Evolutionary conservation across 2,329 filamentous ascomycete species (phyloP).

Genomic region (Rhinocladiella similis): DNA sequence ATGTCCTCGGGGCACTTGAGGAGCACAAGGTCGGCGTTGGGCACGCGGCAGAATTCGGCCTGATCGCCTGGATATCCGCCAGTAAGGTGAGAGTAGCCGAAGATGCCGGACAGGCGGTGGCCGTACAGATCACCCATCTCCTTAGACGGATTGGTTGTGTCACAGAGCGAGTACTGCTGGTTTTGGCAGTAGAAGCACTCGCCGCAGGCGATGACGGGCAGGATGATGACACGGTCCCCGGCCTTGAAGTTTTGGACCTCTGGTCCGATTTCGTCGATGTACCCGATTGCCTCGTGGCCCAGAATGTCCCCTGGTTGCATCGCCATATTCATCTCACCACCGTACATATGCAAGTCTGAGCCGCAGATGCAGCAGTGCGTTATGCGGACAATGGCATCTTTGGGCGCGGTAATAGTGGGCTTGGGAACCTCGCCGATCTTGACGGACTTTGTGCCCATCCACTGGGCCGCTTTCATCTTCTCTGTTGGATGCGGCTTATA

Average conservation of each 20-base stretch:
- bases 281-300: conserved; percentile 19
- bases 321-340: conserved; percentile 51
- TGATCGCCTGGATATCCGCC: conserved; percentile 85
- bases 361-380: conserved; percentile 33
- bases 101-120: conserved; percentile 69
- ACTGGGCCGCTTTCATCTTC: conserved; percentile 55
- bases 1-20: conserved; percentile 74
- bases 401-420: conserved; percentile 46
- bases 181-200: conserved; percentile 74
- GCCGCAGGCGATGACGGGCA: conserved; percentile 70
- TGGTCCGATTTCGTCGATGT: conserved; percentile 15
- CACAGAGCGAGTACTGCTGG: conserved; percentile 57
- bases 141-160: conserved; percentile 67
- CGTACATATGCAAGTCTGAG: conserved; percentile 14
- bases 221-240: conserved; percentile 14
- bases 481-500: conserved; percentile 3
- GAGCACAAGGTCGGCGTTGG: conserved; percentile 75
- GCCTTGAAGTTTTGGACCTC: conserved; percentile 12
- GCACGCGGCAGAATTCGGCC: conserved; percentile 81
- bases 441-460: conserved; percentile 57
- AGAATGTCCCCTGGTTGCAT: conserved; percentile 57
- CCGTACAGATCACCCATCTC: conserved; percentile 74
- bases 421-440: conserved; percentile 54
- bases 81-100: conserved; percentile 71
- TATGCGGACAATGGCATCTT: conserved; percentile 57